A percentile compares a stretch with the other conserved stretches of the same genome.
Evolutionary conservation across 2,329 filamentous ascomycete genomes (phyloP).

Genomic region (Geoglossum cookeanum): DNA sequence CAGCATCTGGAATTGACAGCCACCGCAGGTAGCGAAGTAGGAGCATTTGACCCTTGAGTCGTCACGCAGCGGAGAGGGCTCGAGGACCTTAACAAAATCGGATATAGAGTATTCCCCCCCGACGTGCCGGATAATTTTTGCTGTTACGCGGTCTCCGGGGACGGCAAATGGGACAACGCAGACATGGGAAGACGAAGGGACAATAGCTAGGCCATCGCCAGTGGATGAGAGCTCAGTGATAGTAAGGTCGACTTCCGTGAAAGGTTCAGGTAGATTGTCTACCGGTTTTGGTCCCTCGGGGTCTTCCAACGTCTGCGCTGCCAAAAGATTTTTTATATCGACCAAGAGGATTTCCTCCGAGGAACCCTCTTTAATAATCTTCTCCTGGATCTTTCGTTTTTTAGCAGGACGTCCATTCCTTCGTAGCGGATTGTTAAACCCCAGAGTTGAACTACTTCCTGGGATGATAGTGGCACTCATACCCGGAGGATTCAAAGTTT

Average conservation of each 20-base stretch:
- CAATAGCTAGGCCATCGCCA: slow-evolving; percentile 69
- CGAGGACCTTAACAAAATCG: slow-evolving; percentile 63
- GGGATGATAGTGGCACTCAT: not conserved
- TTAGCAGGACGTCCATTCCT: slow-evolving; percentile 5
- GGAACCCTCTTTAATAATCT: slow-evolving; percentile 10
- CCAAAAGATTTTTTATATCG: slow-evolving; percentile 9
- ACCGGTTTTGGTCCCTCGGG: slow-evolving; percentile 3
- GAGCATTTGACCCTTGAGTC: slow-evolving; percentile 58
- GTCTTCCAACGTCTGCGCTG: slow-evolving; percentile 2
- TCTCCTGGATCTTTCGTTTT: slow-evolving; percentile 9
- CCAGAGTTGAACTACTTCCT: not conserved
- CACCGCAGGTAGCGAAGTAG: slow-evolving; percentile 76
- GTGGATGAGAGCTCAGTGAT: slow-evolving; percentile 73
- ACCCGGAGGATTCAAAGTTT: not conserved
- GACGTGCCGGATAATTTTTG: slow-evolving; percentile 61
- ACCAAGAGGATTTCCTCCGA: slow-evolving; percentile 10
- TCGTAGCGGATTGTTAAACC: not conserved
- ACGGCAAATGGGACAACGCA: slow-evolving; percentile 80
- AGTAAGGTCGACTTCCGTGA: slow-evolving; percentile 64
- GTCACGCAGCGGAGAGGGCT: slow-evolving; percentile 56
- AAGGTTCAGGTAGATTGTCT: slow-evolving; percentile 38
- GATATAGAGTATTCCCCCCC: slow-evolving; percentile 51
- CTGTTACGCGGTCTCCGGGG: slow-evolving; percentile 63
- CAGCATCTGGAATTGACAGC: slow-evolving; percentile 96
- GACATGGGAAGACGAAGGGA: slow-evolving; percentile 45